phyloP scores from a whole-genome alignment of 441 rosid genomes.

The Populus trichocarpa region DNA sequence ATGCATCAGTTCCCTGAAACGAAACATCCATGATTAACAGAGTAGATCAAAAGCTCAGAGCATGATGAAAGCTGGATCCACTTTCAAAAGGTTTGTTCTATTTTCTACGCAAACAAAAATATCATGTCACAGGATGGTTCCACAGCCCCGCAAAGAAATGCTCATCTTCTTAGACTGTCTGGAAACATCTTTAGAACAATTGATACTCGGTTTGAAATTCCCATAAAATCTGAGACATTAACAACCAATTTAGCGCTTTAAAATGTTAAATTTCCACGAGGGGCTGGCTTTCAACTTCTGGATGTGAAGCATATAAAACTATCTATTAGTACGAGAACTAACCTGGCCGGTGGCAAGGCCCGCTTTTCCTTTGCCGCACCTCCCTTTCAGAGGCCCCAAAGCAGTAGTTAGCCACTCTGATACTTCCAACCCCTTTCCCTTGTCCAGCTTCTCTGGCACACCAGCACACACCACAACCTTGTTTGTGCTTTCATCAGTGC shows the following conservation, averaged over 20 bases:
- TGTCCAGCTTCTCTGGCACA: slow-evolving; percentile 64
- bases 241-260: not conserved
- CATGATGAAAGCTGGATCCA: not conserved
- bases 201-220: not conserved
- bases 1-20: slow-evolving; percentile 83
- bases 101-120: too few relatives aligned
- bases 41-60: not conserved
- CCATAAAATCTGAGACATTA: not conserved
- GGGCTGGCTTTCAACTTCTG: not conserved
- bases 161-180: not conserved
- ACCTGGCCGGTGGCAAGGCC: slow-evolving; percentile 99
- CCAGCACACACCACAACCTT: slow-evolving; percentile 93
- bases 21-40: not conserved
- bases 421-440: slow-evolving; percentile 66
- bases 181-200: not conserved
- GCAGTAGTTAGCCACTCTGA: slow-evolving; percentile 89
- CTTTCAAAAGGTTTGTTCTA: too few relatives aligned
- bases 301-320: not conserved
- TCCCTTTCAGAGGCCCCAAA: slow-evolving; percentile 78
- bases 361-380: slow-evolving; percentile 88
- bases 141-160: not conserved
- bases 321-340: slow-evolving; percentile 7
- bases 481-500: slow-evolving; percentile 79
- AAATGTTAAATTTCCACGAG: not conserved
- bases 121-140: not conserved